phyloP scores from a whole-genome alignment of 2,329 filamentous ascomycete genomes.

The Cladosporium sp. region DNA sequence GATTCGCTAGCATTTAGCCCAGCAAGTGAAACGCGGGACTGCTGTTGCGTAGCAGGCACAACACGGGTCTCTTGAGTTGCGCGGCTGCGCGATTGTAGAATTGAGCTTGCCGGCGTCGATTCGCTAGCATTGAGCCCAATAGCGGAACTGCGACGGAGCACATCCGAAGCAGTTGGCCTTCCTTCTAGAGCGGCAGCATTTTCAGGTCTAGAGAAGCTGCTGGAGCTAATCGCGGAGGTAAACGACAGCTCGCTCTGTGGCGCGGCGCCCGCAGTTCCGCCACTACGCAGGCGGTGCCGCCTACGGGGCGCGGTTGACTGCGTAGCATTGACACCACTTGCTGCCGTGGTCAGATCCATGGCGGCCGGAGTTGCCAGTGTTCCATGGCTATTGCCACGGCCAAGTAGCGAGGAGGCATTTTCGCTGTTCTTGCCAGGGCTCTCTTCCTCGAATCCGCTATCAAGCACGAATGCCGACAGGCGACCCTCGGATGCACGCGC shows the following conservation, averaged over 20 bases:
- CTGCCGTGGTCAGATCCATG: not conserved
- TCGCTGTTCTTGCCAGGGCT: not conserved
- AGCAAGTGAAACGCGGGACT: not conserved
- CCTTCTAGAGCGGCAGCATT: constrained; percentile 9
- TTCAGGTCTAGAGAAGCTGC: constrained; percentile 8
- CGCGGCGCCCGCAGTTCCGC: not conserved
- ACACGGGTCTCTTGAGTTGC: not conserved
- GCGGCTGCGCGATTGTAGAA: not conserved
- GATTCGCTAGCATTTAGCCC: no score
- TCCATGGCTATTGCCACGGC: not conserved
- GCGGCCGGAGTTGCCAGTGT: not conserved
- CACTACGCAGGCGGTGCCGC: constrained; percentile 5
- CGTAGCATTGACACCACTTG: not conserved
- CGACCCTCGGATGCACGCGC: no score
- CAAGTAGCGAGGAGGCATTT: not conserved
- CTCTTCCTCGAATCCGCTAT: no score
- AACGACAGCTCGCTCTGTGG: constrained; percentile 17
- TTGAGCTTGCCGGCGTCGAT: not conserved
- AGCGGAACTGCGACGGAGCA: no score
- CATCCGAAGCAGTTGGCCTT: not conserved
- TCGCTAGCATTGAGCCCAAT: not conserved
- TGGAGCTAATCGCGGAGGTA: constrained; percentile 22
- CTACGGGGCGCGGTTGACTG: not conserved
- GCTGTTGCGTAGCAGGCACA: not conserved
- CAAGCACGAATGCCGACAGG: no score